Evolutionary conservation across 164 flowering plant species (phyloP), one percentile per base, ranked within the genome.

Genomic region (Chimonanthus salicifolius): DNA sequence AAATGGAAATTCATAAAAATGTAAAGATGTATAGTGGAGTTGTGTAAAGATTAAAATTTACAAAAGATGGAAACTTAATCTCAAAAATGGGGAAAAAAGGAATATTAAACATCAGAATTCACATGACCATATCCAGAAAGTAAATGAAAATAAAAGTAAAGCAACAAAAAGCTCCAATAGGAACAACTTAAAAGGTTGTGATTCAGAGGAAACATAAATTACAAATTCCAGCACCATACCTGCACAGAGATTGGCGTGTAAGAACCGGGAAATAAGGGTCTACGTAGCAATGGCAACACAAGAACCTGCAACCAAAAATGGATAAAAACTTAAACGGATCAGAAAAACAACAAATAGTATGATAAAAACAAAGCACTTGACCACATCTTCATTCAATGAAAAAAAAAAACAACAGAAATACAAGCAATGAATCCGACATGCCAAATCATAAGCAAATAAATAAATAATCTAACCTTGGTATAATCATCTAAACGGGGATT

Each of bases 201-300:
- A 33, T 65, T 47, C 7, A 4, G 51, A n/a, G 54, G 43, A 8
- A 48, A 8, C 44, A 4, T 48, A 47, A 7, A n/a, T 47, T 45
- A n/a, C 11, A 3, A 16, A 47, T 20, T n/a, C 43, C 6, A 44
- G 47, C 64, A 65, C 1, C n/a, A 81, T 88, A 96, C 99, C 98
- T 96, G 92, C 46, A 96, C 99, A 83, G 81, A 83, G 67, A 96
- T 85, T 69, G 98, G 99, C 98, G 94, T 90, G 82, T 90, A 91
- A 77, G 94, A 94, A 48, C 99, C 99, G 4, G 99, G 99, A 84
- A 96, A 92, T 62, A 96, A 81, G 44, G 99, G 99, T 80, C 94
- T 87, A 51, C 92, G 95, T 0, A 87, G 87, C 81, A 96, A 74
- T 9, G 99, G 98, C 71, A 96, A 80, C 15, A 95, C 99, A 72